Evolutionary conservation across 345 rosid species (phyloP), one percentile per base, ranked within the genome.

Genomic region (Erysimum cheiranthoides): DNA sequence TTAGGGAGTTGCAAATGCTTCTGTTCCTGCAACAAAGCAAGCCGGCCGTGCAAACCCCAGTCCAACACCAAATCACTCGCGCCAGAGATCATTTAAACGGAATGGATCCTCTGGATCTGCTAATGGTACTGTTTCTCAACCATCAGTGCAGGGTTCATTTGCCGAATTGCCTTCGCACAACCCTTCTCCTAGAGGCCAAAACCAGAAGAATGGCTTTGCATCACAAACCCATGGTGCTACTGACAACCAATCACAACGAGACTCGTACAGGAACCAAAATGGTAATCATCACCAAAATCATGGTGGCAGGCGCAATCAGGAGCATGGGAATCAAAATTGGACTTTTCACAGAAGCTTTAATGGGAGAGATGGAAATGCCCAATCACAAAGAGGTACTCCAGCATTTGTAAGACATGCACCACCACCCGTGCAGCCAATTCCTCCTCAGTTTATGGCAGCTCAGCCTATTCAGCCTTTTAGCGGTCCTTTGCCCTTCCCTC

Each of bases 241-340:
- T 54, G 96, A 89, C 69, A 90, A 88, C 64, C 82, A 73, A 28
- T 86, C 89, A 56, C 91, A 66, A 8, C 93, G 90, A 42, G 90
- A 79, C 79, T 84, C 95, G 4, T 83, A 80, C 66, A 85, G 90
- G 79, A 84, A 72, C 75, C 96, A 87, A 30, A 87, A 87, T 74
- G 87, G 89, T 77, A 86, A 88, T 69, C 91, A 88, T 73, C 85
- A 89, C 80, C 89, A 86, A 52, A 85, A 52, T 79, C 87, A 87
- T 76, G 90, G 92, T 57, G 84, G 87, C 61, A 84, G 96, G 80
- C 94, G 92, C 42, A 91, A 83, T 80, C 96, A 86, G 61, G 94
- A 89, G 43, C 88, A 81, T 42, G 93, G 88, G 34, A 84, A 80
- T 74, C 90, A 80, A 32, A 86, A 82, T 40, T 89, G 93, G 99